Base-by-base conservation (phyloP, 768 basidiomycete species). In the Agaricus sinodeliciosus region DNA sequence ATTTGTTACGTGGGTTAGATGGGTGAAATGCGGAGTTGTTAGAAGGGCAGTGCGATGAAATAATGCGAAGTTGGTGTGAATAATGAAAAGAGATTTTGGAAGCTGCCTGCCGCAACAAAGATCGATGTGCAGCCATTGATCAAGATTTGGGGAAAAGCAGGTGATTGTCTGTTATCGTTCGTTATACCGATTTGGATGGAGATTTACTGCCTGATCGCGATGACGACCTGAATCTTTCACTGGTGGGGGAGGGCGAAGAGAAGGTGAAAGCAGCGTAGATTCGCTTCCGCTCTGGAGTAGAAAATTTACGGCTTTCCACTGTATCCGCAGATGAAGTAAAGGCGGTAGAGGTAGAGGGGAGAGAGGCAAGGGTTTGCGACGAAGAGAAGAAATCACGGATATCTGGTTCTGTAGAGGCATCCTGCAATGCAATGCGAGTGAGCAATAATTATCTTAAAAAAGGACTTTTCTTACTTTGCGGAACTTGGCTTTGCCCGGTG, bases 191-290 rank as follows among this genome's bases (percentile, higher is more conserved):
- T 19, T 54, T 44, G 26, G 42, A 63, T 48, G 49, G 65, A 51
- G 58, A 66, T 60, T 56, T 64, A 59, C 63, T 61, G 60, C 64
- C 53, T 55, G 67, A 68, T 36, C 69, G 67, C 31, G 66, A 71
- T 13, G 43, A 34, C 18, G 67, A 65, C 62, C 75, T 70, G 67
- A 76, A 77, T 51, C 81, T 81, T 53, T 78, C 69, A 48, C 77
- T 75, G 0, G 79, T 72, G 9, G 79, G 81, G 1, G 84, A 84
- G 6, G 88, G 88, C 1, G 86, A 84, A 13, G 82, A 77, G 69
- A 90, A 90, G 3, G 87, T 90, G 63, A 90, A 90, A 3, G 85
- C 76, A 18, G 85, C 74, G 63, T 86, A 87, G 55, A 83, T 82
- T 55, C 73, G 76, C 62, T 82, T 81, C 60, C 86, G 81, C 61